These are phyloP conservation scores for Pseudoscleropodium purum DNA, from an alignment of 225 moss, liverwort and hornwort species.

Conservation along the genomic window DNA sequence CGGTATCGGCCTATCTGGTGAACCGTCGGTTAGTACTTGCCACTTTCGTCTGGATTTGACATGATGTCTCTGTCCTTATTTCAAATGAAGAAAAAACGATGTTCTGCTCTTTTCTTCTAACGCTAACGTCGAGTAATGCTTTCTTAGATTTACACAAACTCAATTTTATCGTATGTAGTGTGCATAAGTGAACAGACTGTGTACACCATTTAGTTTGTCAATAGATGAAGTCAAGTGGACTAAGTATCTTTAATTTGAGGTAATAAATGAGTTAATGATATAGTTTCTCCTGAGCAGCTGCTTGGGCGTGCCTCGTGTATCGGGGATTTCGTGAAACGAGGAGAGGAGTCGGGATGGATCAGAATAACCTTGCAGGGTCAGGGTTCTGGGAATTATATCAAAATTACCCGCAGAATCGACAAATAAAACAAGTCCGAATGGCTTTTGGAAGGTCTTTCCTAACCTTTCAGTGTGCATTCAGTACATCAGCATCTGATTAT, in stretches of 20 bases:
- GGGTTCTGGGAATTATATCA: slow-evolving; percentile 10
- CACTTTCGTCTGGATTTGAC: background rate
- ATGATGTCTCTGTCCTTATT: background rate
- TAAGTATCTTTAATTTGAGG: background rate
- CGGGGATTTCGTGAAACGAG: too few relatives aligned
- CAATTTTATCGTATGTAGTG: background rate
- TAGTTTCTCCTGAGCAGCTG: slow-evolving; percentile 17
- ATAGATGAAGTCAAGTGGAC: background rate
- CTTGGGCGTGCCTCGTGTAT: slow-evolving; percentile 53
- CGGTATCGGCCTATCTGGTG: too few relatives aligned
- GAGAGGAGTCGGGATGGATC: slow-evolving; percentile 57
- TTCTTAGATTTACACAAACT: background rate
- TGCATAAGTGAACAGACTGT: background rate
- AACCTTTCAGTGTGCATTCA: background rate
- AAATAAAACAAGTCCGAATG: slow-evolving; percentile 56
- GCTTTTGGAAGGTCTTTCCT: slow-evolving; percentile 32
- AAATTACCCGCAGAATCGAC: slow-evolving; percentile 48
- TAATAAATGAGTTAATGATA: background rate
- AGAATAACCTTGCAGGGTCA: slow-evolving; percentile 45
- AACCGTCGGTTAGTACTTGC: background rate
- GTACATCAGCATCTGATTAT: background rate
- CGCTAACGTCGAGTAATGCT: background rate
- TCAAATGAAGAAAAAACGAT: background rate
- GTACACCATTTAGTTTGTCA: background rate
- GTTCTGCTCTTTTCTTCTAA: background rate